Percentiles rank a stretch among this genome's conserved stretches.
These are phyloP conservation scores for Abortiporus biennis DNA, from an alignment of 1,284 basidiomycete species.

Conservation along the genomic window DNA sequence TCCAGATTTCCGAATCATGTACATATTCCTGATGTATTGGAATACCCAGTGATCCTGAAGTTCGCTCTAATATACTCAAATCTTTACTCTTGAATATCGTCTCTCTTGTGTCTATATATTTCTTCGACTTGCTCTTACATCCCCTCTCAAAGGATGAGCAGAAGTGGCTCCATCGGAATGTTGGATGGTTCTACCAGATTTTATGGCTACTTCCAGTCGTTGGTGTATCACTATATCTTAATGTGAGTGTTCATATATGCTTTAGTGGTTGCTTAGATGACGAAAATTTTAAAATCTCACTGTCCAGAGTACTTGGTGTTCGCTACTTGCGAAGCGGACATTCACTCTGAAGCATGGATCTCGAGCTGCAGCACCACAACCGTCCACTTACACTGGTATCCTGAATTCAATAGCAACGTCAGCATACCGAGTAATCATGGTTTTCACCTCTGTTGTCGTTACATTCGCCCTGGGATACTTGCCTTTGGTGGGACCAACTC, in stretches of 20 bases:
- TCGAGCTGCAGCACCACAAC: constrained; percentile 38
- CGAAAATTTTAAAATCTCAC: constrained; percentile 1
- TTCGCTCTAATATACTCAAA: constrained; percentile 67
- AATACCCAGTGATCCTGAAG: constrained; percentile 62
- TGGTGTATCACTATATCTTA: constrained; percentile 66
- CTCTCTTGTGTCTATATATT: constrained; percentile 63
- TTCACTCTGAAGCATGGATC: constrained; percentile 63
- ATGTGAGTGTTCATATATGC: constrained; percentile 41
- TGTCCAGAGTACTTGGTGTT: constrained; percentile 65
- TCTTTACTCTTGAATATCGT: constrained; percentile 65
- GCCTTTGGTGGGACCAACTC: constrained; percentile 54
- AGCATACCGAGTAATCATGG: constrained; percentile 75
- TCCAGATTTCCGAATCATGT: neutral
- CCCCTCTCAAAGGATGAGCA: constrained; percentile 60
- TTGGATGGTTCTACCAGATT: constrained; percentile 68
- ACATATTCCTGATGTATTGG: neutral
- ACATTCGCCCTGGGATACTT: constrained; percentile 59
- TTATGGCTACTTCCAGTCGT: constrained; percentile 75
- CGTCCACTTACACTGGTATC: constrained; percentile 58
- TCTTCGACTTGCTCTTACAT: constrained; percentile 64
- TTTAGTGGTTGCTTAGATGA: constrained; percentile 4
- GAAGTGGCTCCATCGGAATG: constrained; percentile 63
- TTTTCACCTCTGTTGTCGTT: constrained; percentile 66
- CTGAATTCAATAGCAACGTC: constrained; percentile 69
- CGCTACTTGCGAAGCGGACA: constrained; percentile 63